Base-by-base conservation (phyloP, 1,284 basidiomycete genomes). In the Hortiboletus rubellus region DNA sequence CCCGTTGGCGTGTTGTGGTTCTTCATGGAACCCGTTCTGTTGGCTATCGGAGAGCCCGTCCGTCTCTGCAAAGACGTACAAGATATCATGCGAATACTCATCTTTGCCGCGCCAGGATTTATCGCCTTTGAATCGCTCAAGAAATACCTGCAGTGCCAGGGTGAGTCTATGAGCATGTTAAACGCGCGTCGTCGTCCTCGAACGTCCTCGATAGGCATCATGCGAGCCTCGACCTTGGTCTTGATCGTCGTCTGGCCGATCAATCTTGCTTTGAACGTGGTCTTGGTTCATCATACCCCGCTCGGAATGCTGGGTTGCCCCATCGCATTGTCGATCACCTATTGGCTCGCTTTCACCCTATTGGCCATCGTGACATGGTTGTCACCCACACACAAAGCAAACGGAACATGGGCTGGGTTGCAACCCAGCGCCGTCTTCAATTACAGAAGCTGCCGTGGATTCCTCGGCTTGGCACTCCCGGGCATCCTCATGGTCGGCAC, bases 81-180 rank as follows among this genome's bases (percentile, higher is more conserved):
- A 65, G 64, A 65, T 17, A 88, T 87, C 65, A 73, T 90, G 60
- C 81, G 87, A 11, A 67, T 90, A 27, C 72, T 91, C 49, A 77
- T 84, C 49, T 54, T 84, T 41, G 87, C 84, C 2, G 86, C 83
- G 0, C 88, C 89, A 1, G 88, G 81, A 7, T 90, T 89, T 66
- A 82, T 91, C 59, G 86, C 82, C 9, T 91, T 91, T 58, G 89
- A 91, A 69, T 85, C 82, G 52, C 73, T 89, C 62, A 91, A 90
- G 71, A 91, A 89, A 71, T 91, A 90, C 70, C 68, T 91, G 24
- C 88, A 91, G 68, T 89, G 88, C 57, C 88, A 91, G 77, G 88
- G 88, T 86, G 61, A 59, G 77, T 65, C 40, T 63, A 24, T 5
- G 18, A 40, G 4, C 8, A 10, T 38, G 30, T 30, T 17, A 41